These are phyloP conservation scores for Ogataea hybrid DNA, from an alignment of 1,139 yeast genomes.

Conservation along the genomic window DNA sequence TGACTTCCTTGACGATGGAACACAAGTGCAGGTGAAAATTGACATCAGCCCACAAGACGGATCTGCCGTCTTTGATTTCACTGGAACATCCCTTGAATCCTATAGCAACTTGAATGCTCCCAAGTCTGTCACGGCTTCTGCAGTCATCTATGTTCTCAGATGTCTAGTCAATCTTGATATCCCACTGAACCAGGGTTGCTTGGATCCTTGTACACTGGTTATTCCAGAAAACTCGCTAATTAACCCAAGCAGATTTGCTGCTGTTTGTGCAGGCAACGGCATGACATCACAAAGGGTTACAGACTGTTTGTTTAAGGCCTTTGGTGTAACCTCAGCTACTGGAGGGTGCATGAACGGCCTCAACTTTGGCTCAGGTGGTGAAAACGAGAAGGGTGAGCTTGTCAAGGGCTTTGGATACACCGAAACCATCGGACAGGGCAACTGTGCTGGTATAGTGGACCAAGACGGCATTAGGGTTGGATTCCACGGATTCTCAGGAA, in stretches of 20 bases:
- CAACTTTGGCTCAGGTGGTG: conserved; percentile 40
- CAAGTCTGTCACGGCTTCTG: conserved; percentile 36
- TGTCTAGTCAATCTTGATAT: conserved; percentile 38
- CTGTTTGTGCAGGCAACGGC: conserved; percentile 43
- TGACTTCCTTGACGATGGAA: conserved; percentile 58
- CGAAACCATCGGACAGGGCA: conserved; percentile 43
- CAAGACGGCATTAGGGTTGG: conserved; percentile 27
- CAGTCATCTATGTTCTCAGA: conserved; percentile 38
- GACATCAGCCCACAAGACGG: conserved; percentile 45
- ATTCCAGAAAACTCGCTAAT: conserved; percentile 38
- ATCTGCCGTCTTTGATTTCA: conserved; percentile 50
- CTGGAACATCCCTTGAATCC: conserved; percentile 42
- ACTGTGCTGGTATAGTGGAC: conserved; percentile 2
- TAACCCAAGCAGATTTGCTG: conserved; percentile 39
- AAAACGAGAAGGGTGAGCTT: conserved; percentile 33
- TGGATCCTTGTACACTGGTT: conserved; percentile 37
- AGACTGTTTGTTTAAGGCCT: conserved; percentile 37
- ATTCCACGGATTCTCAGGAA: conserved; percentile 39
- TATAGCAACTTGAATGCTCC: conserved; percentile 40
- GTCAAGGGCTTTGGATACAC: conserved; percentile 39
- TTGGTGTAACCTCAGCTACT: conserved; percentile 37
- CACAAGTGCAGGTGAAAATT: conserved; percentile 43
- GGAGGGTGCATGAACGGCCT: conserved; percentile 41
- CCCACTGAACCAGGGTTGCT: conserved; percentile 42
- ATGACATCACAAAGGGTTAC: conserved; percentile 42